Evolutionary conservation across 225 moss, liverwort and hornwort genomes (phyloP).

Genomic region (Polytrichum commune): DNA sequence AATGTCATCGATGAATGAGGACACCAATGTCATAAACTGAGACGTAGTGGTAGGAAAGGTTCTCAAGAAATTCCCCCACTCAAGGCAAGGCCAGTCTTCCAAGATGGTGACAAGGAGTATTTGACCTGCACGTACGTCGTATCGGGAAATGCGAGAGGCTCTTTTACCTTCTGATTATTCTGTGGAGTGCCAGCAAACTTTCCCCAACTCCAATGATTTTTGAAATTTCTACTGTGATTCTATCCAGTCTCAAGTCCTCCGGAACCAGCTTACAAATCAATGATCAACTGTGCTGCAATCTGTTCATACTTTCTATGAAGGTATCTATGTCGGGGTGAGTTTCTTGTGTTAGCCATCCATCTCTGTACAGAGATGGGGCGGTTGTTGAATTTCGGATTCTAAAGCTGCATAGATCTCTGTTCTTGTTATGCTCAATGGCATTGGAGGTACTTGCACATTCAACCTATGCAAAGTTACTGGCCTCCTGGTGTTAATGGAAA

Average conservation of each 20-base stretch:
- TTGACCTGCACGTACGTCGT: conserved; percentile 39
- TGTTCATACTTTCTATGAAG: conserved; percentile 20
- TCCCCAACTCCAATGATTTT: conserved; percentile 66
- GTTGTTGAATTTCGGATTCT: conserved; percentile 32
- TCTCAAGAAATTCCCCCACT: conserved; percentile 35
- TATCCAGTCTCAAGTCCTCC: conserved; percentile 41
- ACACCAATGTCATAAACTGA: conserved; percentile 17
- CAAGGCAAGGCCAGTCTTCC: conserved; percentile 33
- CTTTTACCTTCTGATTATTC: conserved; percentile 65
- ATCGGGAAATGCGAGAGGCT: conserved; percentile 58
- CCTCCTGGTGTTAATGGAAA: conserved; percentile 32
- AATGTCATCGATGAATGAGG: conserved; percentile 94
- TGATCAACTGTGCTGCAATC: conserved; percentile 44
- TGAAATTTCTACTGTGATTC: conserved; percentile 66
- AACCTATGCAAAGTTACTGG: conserved; percentile 35
- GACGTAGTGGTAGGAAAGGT: conserved; percentile 45
- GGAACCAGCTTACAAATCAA: conserved; percentile 40
- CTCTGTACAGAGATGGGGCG: conserved; percentile 39
- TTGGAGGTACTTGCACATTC: conserved; percentile 38
- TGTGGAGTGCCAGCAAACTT: conserved; percentile 67
- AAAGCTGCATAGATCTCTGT: conserved; percentile 27
- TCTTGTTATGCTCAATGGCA: conserved; percentile 32
- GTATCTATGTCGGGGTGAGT: conserved; percentile 40
- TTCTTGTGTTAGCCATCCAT: conserved; percentile 31
- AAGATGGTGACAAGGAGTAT: conserved; percentile 43